Conservation (phyloP, 2,329 filamentous ascomycete species). For the Verticillium zaregamsianum region DNA sequence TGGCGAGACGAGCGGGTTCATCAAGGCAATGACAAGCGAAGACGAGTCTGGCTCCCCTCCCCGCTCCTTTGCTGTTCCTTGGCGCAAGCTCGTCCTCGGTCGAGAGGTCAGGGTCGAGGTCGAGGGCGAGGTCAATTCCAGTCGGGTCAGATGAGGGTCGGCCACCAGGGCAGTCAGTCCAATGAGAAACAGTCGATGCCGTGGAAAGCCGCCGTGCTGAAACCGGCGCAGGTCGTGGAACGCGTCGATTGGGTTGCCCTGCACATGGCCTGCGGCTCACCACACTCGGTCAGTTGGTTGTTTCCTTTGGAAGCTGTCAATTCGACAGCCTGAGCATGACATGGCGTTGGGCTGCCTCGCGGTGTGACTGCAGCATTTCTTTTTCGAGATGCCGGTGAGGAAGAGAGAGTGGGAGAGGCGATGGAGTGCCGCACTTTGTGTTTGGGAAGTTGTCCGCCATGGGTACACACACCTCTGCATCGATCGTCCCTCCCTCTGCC, state of each 20-base stretch:
- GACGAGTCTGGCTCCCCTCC: not conserved
- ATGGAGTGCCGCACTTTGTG: not conserved
- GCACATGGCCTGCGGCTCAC: not conserved
- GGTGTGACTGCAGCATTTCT: conserved; percentile 5
- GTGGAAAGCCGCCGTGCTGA: conserved; percentile 7
- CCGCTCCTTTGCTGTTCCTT: not conserved
- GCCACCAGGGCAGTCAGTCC: not conserved
- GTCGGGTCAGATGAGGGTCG: not conserved
- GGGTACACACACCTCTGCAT: not conserved
- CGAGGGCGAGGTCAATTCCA: not conserved
- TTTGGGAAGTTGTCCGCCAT: not conserved
- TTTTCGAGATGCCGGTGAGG: conserved; percentile 1
- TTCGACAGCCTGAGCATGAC: not conserved
- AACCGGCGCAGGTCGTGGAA: conserved; percentile 10
- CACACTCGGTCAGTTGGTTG: not conserved
- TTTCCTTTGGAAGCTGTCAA: not conserved
- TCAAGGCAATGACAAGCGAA: not conserved
- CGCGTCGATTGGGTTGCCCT: conserved; percentile 5
- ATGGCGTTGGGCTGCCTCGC: conserved; percentile 1
- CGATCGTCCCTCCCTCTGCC: not conserved
- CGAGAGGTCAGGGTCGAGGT: not conserved
- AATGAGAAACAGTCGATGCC: conserved; percentile 8
- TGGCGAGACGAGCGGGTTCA: not conserved
- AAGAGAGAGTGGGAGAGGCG: not conserved
- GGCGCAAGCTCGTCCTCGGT: not conserved